These are phyloP conservation scores for Nigrospora oryzae DNA, from an alignment of 2,329 filamentous ascomycete genomes.

Conservation along the genomic window DNA sequence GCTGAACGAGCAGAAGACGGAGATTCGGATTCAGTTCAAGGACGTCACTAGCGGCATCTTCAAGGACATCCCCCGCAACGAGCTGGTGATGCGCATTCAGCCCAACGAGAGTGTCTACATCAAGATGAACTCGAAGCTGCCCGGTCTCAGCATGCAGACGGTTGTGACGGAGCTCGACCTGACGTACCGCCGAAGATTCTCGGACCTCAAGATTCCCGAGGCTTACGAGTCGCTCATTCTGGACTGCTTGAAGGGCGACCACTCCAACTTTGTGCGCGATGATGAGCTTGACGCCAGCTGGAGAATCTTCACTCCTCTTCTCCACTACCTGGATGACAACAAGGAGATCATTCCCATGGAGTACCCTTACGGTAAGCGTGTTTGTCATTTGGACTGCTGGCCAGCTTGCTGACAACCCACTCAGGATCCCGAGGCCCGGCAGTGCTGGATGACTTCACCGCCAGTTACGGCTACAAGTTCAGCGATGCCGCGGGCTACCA, in stretches of 20 bases:
- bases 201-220: conserved; percentile 98
- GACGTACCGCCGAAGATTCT: conserved; percentile 96
- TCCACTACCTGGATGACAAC: conserved; percentile 98
- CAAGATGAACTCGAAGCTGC: conserved; percentile 99
- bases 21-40: conserved; percentile 98
- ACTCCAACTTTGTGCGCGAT: conserved; percentile 98
- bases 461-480: conserved; percentile 98
- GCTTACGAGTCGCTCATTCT: conserved; percentile 97
- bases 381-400: background rate
- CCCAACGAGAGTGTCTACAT: conserved; percentile 99
- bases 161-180: conserved; percentile 97
- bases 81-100: conserved; percentile 98
- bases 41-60: conserved; percentile 99
- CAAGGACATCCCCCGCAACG: conserved; percentile 98
- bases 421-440: conserved; percentile 91
- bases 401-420: conserved; percentile 12
- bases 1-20: conserved; percentile 98
- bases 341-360: conserved; percentile 99
- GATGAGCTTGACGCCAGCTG: conserved; percentile 96
- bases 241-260: conserved; percentile 95
- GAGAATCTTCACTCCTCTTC: conserved; percentile 95
- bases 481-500: conserved; percentile 93
- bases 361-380: conserved; percentile 85
- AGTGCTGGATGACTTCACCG: conserved; percentile 95
- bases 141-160: conserved; percentile 97